A percentile compares a stretch with the other conserved stretches of the same genome.
These are phyloP conservation scores for Aspergillus ostianus DNA, from an alignment of 495 filamentous ascomycete species.

Conservation along the genomic window DNA sequence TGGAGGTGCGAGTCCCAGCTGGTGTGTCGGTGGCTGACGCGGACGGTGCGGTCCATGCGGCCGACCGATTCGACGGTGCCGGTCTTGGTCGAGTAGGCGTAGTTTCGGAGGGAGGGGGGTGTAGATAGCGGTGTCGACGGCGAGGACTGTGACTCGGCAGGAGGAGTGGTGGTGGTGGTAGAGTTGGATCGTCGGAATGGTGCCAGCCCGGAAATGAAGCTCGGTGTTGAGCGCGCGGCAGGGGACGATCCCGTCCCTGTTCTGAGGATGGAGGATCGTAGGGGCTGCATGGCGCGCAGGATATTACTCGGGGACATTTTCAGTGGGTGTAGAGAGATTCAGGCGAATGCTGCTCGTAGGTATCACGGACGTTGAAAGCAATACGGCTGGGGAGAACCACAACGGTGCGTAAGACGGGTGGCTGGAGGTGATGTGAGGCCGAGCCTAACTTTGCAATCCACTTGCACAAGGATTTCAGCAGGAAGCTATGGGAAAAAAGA, in stretches of 20 bases:
- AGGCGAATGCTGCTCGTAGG: not conserved
- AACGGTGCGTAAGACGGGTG: not conserved
- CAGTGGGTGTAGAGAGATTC: not conserved
- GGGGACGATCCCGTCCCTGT: constrained; percentile 27
- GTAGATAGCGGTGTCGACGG: constrained; percentile 8
- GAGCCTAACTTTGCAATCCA: not conserved
- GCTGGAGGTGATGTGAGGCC: not conserved
- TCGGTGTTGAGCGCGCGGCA: constrained; percentile 20
- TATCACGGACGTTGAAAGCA: not conserved
- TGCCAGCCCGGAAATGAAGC: constrained; percentile 12
- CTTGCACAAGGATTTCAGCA: not conserved
- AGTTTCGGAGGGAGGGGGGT: constrained; percentile 36
- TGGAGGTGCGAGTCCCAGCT: constrained; percentile 39
- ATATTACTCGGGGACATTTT: constrained; percentile 37
- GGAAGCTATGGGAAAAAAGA: not conserved
- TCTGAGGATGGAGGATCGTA: constrained; percentile 33
- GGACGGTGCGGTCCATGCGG: constrained; percentile 45
- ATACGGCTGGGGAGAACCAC: no score
- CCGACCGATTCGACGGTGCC: constrained; percentile 48
- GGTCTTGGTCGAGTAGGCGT: constrained; percentile 38
- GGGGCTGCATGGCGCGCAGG: constrained; percentile 37
- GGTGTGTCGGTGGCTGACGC: constrained; percentile 36
- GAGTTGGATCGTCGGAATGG: constrained; percentile 20
- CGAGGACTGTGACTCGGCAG: constrained; percentile 12
- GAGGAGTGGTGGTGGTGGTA: constrained; percentile 16